Evolutionary conservation across 768 basidiomycete genomes (phyloP).

Genomic region (Lactarius evosmus): DNA sequence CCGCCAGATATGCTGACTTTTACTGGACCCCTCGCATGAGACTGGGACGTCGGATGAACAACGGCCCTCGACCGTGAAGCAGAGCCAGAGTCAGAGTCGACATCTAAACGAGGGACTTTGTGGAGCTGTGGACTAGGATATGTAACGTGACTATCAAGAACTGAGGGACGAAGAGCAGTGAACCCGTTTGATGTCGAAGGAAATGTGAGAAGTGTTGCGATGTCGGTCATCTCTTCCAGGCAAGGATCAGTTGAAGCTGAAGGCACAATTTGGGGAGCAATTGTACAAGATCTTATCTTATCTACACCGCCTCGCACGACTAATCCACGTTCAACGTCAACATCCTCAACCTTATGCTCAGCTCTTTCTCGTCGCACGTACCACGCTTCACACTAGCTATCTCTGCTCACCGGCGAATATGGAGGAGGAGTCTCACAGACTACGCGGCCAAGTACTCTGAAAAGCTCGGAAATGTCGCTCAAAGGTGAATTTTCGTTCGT

Average conservation of each 20-base stretch:
- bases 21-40: constrained; percentile 38
- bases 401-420: background rate
- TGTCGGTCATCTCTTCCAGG: constrained; percentile 20
- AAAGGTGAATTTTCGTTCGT: constrained; percentile 49
- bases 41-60: constrained; percentile 28
- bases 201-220: constrained; percentile 25
- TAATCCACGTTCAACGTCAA: background rate
- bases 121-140: constrained; percentile 53
- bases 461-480: constrained; percentile 60
- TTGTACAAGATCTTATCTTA: constrained; percentile 15
- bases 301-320: background rate
- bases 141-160: constrained; percentile 39
- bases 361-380: background rate
- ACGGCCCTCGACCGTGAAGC: constrained; percentile 48
- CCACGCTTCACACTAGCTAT: background rate
- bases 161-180: constrained; percentile 40
- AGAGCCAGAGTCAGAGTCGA: constrained; percentile 66
- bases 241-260: background rate
- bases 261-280: background rate
- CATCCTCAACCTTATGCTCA: constrained; percentile 2
- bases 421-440: constrained; percentile 23
- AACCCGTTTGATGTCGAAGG: constrained; percentile 48
- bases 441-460: constrained; percentile 61
- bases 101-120: constrained; percentile 65
- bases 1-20: constrained; percentile 48